Evolutionary conservation across 805 yeast species (phyloP).

Genomic region (Teunomyces barrocoloradensis): DNA sequence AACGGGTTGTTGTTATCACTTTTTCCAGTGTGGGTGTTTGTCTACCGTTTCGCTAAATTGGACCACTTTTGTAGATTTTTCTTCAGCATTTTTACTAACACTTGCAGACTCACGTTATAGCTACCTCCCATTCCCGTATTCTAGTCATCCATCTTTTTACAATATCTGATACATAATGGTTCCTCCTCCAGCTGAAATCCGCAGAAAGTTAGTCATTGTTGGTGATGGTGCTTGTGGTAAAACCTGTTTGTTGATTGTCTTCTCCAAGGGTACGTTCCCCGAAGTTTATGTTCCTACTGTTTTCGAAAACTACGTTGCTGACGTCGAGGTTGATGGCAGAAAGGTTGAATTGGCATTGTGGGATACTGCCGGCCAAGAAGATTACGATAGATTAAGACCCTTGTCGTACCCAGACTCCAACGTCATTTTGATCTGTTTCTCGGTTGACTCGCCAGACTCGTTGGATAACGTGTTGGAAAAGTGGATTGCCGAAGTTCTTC

Average conservation of each 20-base stretch:
- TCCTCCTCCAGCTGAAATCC: conserved; percentile 46
- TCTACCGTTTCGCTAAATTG: no score
- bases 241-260: conserved; percentile 31
- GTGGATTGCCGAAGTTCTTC: conserved; percentile 44
- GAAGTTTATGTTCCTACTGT: conserved; percentile 46
- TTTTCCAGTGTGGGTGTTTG: no score
- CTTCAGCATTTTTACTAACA: background rate
- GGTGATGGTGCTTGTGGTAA: conserved; percentile 35
- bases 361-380: conserved; percentile 86
- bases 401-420: conserved; percentile 40
- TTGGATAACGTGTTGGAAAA: conserved; percentile 35
- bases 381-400: conserved; percentile 56
- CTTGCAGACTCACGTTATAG: background rate
- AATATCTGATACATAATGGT: conserved; percentile 22
- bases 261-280: conserved; percentile 30
- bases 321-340: conserved; percentile 64
- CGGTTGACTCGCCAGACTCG: conserved; percentile 29
- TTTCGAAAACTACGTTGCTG: conserved; percentile 96
- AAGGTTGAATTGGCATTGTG: conserved; percentile 51
- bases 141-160: background rate
- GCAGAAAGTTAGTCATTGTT: conserved; percentile 31
- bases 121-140: background rate
- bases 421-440: conserved; percentile 38
- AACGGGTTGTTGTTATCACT: no score
- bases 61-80: background rate